These are phyloP conservation scores for Sarocladiaceae sp. DNA, from an alignment of 2,329 filamentous ascomycete genomes.

Conservation along the genomic window DNA sequence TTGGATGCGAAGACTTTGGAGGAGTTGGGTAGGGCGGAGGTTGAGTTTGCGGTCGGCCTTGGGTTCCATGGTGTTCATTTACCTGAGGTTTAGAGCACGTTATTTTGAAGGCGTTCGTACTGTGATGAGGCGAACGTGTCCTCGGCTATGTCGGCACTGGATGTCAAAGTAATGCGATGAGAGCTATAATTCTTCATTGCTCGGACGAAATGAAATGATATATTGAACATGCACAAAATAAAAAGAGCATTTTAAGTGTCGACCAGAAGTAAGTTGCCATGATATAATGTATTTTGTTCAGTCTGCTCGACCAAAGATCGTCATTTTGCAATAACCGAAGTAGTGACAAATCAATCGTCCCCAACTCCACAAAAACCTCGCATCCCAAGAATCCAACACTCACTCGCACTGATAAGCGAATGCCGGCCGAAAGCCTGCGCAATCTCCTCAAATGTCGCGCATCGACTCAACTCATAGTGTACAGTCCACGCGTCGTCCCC, in stretches of 20 bases:
- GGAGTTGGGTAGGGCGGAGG: constrained; percentile 61
- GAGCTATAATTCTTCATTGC: background rate
- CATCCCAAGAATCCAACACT: background rate
- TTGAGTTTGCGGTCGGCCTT: constrained; percentile 54
- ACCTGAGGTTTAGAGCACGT: constrained; percentile 10
- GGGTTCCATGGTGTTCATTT: constrained; percentile 62
- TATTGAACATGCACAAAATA: too few species aligned
- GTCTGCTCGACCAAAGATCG: constrained; percentile 1
- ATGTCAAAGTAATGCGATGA: too few species aligned
- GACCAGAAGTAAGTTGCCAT: too few species aligned
- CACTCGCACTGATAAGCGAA: background rate
- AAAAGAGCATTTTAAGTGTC: too few species aligned
- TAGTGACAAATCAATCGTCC: background rate
- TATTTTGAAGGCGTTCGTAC: background rate
- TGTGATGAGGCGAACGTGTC: too few species aligned
- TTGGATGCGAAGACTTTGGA: constrained; percentile 58
- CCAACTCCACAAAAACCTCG: constrained; percentile 1
- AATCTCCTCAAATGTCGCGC: background rate
- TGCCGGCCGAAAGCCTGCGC: too few species aligned
- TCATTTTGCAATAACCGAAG: background rate
- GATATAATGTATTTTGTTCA: background rate
- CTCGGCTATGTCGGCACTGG: too few species aligned
- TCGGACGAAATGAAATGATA: too few species aligned
- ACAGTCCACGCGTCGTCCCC: background rate
- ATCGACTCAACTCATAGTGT: background rate